Evolutionary conservation across 2,329 filamentous ascomycete species (phyloP).

Genomic region (Tolypocladium guangdongense): DNA sequence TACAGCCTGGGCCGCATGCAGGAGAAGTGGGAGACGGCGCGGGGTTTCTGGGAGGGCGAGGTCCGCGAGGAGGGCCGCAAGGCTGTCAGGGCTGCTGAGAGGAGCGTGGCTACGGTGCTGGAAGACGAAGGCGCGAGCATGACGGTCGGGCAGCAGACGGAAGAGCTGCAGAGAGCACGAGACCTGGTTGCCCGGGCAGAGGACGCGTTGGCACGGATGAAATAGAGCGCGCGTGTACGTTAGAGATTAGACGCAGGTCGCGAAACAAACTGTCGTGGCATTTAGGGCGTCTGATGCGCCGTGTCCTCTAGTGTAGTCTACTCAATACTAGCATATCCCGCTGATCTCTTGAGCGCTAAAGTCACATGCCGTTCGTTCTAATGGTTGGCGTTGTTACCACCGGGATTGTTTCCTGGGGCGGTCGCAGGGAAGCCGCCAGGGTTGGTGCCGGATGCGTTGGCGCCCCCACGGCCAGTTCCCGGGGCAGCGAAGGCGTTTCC

Average conservation of each 20-base stretch:
- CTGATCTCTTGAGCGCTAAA: conserved; percentile 4
- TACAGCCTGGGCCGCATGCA: conserved; percentile 51
- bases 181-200: conserved; percentile 38
- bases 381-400: not conserved
- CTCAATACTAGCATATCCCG: conserved; percentile 9
- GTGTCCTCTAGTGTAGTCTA: conserved; percentile 16
- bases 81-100: conserved; percentile 45
- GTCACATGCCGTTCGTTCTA: not conserved
- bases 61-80: conserved; percentile 58
- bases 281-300: not conserved
- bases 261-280: not conserved
- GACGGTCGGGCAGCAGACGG: conserved; percentile 12
- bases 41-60: conserved; percentile 52
- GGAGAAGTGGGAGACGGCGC: conserved; percentile 49
- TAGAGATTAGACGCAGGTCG: not conserved
- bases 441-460: not conserved
- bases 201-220: conserved; percentile 35
- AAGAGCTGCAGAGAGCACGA: conserved; percentile 28
- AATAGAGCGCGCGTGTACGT: conserved; percentile 18
- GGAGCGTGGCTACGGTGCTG: conserved; percentile 37
- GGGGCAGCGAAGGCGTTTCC: not conserved
- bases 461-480: not conserved
- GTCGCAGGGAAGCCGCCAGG: not conserved
- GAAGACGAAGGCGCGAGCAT: conserved; percentile 16
- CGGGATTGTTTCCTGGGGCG: not conserved